Conservation (phyloP, 345 rosid genomes). For the Lepidium didymum region DNA sequence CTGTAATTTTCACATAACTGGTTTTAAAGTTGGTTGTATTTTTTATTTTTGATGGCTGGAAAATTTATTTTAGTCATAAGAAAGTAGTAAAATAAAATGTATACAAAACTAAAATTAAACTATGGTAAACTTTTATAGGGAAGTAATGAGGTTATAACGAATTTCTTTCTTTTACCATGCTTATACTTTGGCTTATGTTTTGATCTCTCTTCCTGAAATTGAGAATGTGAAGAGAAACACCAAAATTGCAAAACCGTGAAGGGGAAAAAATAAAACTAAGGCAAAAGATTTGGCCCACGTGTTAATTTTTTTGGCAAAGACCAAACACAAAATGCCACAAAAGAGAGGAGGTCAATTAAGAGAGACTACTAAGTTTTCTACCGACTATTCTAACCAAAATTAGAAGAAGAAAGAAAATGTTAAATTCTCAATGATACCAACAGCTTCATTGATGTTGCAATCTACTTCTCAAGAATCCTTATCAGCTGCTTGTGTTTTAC, state of each 20-base stretch:
- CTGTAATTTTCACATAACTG: no score
- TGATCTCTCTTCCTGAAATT: background rate
- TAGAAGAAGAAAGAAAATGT: background rate
- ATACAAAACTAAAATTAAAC: no score
- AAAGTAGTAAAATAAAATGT: no score
- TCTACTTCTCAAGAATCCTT: conserved; percentile 16
- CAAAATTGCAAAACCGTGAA: background rate
- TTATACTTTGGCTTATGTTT: no score
- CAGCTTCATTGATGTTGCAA: conserved; percentile 15
- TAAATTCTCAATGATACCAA: conserved; percentile 7
- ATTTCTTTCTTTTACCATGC: no score
- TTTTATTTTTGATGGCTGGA: no score
- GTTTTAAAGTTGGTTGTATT: no score
- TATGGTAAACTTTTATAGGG: no score
- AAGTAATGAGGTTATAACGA: no score
- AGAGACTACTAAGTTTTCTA: background rate
- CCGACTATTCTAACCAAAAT: conserved; percentile 6
- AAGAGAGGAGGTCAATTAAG: background rate
- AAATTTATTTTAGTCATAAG: no score
- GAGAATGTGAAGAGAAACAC: background rate
- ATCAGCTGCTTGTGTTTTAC: conserved; percentile 1
- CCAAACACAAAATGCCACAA: conserved; percentile 6
- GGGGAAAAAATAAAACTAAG: background rate
- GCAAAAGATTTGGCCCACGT: background rate
- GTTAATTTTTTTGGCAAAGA: background rate